Evolutionary conservation across 495 filamentous ascomycete genomes (phyloP).

Genomic region (Friedmanniomyces endolithicus): DNA sequence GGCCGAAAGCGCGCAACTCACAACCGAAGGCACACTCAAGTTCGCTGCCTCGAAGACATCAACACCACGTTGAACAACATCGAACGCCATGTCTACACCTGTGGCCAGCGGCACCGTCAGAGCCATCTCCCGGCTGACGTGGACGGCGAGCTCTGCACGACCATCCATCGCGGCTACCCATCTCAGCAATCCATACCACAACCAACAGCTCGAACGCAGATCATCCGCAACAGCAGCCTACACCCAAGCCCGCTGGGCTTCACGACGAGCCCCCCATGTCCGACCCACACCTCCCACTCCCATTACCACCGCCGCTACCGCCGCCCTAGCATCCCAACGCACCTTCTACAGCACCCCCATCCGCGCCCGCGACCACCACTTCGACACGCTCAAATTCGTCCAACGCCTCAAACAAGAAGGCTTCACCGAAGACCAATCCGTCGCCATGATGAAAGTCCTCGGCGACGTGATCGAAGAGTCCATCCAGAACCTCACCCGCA

Average conservation of each 20-base stretch:
- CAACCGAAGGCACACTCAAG: too few relatives aligned
- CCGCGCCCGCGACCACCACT: conserved; percentile 72
- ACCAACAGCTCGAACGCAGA: neutral
- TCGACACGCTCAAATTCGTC: conserved; percentile 96
- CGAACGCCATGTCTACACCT: neutral
- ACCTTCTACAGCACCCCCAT: conserved; percentile 59
- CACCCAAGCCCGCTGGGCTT: conserved; percentile 4
- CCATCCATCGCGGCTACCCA: neutral
- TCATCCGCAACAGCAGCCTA: conserved; percentile 9
- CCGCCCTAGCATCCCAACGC: too few relatives aligned
- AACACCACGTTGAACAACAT: neutral
- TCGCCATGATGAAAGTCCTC: conserved; percentile 93
- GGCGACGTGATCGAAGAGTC: conserved; percentile 97
- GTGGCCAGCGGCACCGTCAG: neutral
- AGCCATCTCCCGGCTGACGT: neutral
- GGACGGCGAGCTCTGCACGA: conserved; percentile 5
- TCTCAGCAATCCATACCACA: neutral
- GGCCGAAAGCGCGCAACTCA: too few relatives aligned
- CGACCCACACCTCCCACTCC: neutral
- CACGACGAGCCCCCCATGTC: neutral
- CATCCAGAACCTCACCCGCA: conserved; percentile 94
- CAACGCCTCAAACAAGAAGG: conserved; percentile 80
- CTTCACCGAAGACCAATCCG: conserved; percentile 88
- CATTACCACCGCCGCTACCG: neutral
- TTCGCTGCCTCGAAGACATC: too few relatives aligned